Evolutionary conservation across 1,139 yeast genomes (phyloP).

Genomic region (Debaryomycetaceae sp.): DNA sequence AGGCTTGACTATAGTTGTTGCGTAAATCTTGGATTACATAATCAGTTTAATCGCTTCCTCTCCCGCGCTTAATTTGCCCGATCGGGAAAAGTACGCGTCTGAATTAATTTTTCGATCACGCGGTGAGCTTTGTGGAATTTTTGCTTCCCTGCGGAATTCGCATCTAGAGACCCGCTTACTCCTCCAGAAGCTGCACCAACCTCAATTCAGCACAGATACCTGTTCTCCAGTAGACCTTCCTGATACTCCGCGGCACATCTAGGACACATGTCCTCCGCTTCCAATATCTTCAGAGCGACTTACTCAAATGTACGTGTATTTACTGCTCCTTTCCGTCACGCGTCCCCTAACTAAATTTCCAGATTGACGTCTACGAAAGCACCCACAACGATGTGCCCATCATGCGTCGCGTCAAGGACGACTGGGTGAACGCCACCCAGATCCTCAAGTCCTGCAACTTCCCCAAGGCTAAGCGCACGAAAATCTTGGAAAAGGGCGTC

Average conservation of each 20-base stretch:
- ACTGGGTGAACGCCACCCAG: conserved; percentile 98
- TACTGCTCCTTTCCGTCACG: neutral
- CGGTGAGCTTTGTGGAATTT: no score
- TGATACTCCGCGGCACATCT: neutral
- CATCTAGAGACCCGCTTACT: no score
- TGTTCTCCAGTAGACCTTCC: neutral
- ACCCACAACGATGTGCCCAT: conserved; percentile 74
- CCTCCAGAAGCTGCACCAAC: no score
- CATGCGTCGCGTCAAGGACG: conserved; percentile 84
- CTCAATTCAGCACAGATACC: no score
- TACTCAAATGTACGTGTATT: conserved; percentile 9
- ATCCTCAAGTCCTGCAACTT: conserved; percentile 88
- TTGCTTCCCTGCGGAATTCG: no score
- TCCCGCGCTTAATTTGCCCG: no score
- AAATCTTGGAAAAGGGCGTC: conserved; percentile 85
- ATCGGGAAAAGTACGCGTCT: no score
- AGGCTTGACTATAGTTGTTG: no score
- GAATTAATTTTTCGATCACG: no score
- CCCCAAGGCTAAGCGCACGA: conserved; percentile 88
- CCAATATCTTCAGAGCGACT: conserved; percentile 10
- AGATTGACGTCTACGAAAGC: conserved; percentile 71
- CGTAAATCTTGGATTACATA: no score
- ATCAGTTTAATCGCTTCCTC: no score
- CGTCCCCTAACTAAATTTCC: no score
- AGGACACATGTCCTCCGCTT: conserved; percentile 4